These are phyloP conservation scores for Camellia lanceoleosa DNA, from an alignment of 148 eudicot genomes.

Conservation along the genomic window DNA sequence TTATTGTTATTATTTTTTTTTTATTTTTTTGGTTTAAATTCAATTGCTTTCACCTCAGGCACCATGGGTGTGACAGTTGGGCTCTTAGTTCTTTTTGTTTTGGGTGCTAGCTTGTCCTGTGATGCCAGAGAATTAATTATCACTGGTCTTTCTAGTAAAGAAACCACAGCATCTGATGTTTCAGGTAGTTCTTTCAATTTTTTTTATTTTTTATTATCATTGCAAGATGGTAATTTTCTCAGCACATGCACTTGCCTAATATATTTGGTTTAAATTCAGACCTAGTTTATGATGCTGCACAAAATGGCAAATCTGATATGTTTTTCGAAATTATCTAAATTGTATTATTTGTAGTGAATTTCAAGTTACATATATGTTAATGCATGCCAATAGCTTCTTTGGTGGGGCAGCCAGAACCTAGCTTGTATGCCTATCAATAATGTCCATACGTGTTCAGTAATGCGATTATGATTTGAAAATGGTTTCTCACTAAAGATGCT, in stretches of 20 bases:
- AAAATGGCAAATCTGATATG: background rate
- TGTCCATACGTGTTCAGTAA: too few species aligned
- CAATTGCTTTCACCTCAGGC: slow-evolving; percentile 9
- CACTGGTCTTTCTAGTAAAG: background rate
- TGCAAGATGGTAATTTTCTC: background rate
- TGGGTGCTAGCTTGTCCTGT: slow-evolving; percentile 31
- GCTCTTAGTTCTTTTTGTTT: slow-evolving; percentile 24
- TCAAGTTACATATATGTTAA: too few species aligned
- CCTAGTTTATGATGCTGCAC: background rate
- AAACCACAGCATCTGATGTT: slow-evolving; percentile 9
- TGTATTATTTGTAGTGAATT: background rate
- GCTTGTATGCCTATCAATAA: too few species aligned
- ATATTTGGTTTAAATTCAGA: background rate
- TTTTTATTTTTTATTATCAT: background rate
- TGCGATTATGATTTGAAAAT: too few species aligned
- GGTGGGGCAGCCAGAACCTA: too few species aligned
- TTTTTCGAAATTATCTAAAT: background rate
- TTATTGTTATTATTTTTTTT: background rate
- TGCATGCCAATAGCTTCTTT: too few species aligned
- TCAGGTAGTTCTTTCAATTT: slow-evolving; percentile 27
- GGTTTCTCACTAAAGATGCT: too few species aligned
- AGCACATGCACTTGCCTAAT: background rate
- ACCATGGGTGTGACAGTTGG: slow-evolving; percentile 31
- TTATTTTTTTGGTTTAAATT: background rate
- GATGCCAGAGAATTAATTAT: slow-evolving; percentile 33